phyloP scores from a whole-genome alignment of 2,329 filamentous ascomycete genomes.

The Delphinella strobiligena region DNA sequence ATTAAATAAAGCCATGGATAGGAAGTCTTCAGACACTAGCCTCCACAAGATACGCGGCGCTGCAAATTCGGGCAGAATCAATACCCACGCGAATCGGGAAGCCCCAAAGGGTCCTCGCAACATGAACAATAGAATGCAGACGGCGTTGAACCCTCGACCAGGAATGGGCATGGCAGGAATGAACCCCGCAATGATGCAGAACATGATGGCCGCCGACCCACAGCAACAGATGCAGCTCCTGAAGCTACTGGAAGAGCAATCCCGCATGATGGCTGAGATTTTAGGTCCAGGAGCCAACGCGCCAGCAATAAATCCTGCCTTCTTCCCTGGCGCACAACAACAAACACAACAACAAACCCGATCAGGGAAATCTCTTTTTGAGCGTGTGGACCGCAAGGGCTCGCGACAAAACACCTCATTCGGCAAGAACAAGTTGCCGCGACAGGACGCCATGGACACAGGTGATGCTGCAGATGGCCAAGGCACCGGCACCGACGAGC shows the following conservation, averaged over 20 bases:
- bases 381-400: slow-evolving; percentile 47
- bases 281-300: slow-evolving; percentile 35
- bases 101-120: slow-evolving; percentile 55
- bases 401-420: slow-evolving; percentile 36
- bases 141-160: slow-evolving; percentile 20
- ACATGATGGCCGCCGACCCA: slow-evolving; percentile 40
- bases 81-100: slow-evolving; percentile 55
- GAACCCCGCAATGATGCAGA: slow-evolving; percentile 34
- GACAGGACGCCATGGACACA: slow-evolving; percentile 15
- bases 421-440: slow-evolving; percentile 27
- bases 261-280: slow-evolving; percentile 71
- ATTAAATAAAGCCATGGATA: slow-evolving; percentile 59
- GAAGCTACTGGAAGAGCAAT: slow-evolving; percentile 52
- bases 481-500: slow-evolving; percentile 43
- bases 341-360: not conserved
- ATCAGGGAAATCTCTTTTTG: slow-evolving; percentile 53
- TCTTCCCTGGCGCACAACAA: slow-evolving; percentile 27
- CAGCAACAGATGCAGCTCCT: slow-evolving; percentile 64
- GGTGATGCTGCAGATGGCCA: slow-evolving; percentile 19
- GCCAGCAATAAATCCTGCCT: slow-evolving; percentile 41
- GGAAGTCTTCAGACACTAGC: slow-evolving; percentile 33
- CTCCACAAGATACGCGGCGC: slow-evolving; percentile 67
- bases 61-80: slow-evolving; percentile 67
- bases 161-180: slow-evolving; percentile 12
- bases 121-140: slow-evolving; percentile 35